Base-by-base conservation (phyloP, 2,329 filamentous ascomycete genomes). In the Pseudophaeomoniella oleicola region DNA sequence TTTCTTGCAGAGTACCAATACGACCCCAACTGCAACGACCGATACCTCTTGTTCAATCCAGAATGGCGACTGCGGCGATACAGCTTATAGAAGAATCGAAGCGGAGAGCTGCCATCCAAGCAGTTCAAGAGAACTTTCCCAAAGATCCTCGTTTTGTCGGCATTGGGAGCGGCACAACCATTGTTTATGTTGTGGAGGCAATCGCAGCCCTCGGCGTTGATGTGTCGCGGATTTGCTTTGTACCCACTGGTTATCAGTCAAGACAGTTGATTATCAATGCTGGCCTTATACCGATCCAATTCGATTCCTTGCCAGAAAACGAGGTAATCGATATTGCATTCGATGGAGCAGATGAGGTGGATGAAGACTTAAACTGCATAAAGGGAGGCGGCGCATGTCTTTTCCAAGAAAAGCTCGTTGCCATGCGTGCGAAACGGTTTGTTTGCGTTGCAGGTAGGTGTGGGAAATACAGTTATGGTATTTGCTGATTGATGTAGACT, bases 311-410 rank as follows among this genome's bases (percentile, higher is more conserved):
- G 12, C 79, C 81, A 1, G 54, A 67, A 30, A 67, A 69, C 37
- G 63, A 63, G 11, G 57, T 77, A 53, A 70, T 98, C 17, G 88
- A 96, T 51, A 81, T 96, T 13, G 83, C 82, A 35, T 98, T 98
- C 55, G 90, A 98, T 53, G 90, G 90, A 37, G 90, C 90, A 3
- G 90, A 98, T 56, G 90, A 98, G 64, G 86, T 98, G 19, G 90
- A 98, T 55, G 78, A 84, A 33, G 82, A 92, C 36, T 63, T 98
- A 41, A 98, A 96, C 60, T 85, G 88, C 54, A 96, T 98, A 65
- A 96, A 96, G 66, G 90, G 90, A 37, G 90, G 90, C 35, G 90
- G 90, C 40, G 90, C 86, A n/a, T 98, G 90, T 60, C 63, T 96
- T 39, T 93, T 94, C 64, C 90, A 96, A 59, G 90, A 98, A 64